Evolutionary conservation across 2,329 filamentous ascomycete species (phyloP).

Genomic region (Microcyclosporella mali): DNA sequence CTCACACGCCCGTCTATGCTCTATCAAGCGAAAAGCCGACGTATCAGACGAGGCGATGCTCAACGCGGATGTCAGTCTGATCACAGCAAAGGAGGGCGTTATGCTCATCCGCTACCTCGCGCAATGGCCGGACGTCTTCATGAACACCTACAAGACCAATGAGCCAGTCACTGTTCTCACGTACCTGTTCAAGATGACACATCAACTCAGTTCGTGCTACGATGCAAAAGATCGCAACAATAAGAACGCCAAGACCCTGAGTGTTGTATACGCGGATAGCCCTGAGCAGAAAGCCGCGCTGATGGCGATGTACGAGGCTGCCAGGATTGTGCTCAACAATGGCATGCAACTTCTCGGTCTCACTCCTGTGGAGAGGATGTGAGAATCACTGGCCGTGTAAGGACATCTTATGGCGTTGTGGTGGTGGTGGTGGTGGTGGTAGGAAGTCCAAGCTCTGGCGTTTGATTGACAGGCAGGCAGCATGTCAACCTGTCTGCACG

Average conservation of each 20-base stretch:
- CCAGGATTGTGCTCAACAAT: constrained; percentile 69
- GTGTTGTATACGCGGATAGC: constrained; percentile 70
- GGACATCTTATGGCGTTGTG: too few species aligned
- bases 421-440: too few species aligned
- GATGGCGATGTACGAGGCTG: constrained; percentile 71
- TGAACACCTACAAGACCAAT: constrained; percentile 76
- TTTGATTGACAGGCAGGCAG: too few species aligned
- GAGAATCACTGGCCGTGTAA: constrained; percentile 2
- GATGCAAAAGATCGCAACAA: constrained; percentile 49
- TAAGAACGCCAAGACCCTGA: constrained; percentile 44
- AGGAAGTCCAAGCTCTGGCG: neutral
- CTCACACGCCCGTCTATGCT: constrained; percentile 64
- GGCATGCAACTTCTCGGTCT: constrained; percentile 78
- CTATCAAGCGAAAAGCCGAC: constrained; percentile 53
- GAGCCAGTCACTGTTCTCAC: constrained; percentile 64
- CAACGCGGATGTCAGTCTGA: constrained; percentile 59
- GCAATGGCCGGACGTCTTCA: constrained; percentile 78
- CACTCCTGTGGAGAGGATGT: constrained; percentile 63
- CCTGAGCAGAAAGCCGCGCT: constrained; percentile 63
- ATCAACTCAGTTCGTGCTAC: constrained; percentile 72
- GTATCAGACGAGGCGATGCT: constrained; percentile 51
- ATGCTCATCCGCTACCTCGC: constrained; percentile 70
- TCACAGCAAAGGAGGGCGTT: constrained; percentile 65
- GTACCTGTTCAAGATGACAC: constrained; percentile 83
- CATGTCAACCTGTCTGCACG: too few species aligned